phyloP scores from a whole-genome alignment of 306 rosid species.

The Glycine tomentella region DNA sequence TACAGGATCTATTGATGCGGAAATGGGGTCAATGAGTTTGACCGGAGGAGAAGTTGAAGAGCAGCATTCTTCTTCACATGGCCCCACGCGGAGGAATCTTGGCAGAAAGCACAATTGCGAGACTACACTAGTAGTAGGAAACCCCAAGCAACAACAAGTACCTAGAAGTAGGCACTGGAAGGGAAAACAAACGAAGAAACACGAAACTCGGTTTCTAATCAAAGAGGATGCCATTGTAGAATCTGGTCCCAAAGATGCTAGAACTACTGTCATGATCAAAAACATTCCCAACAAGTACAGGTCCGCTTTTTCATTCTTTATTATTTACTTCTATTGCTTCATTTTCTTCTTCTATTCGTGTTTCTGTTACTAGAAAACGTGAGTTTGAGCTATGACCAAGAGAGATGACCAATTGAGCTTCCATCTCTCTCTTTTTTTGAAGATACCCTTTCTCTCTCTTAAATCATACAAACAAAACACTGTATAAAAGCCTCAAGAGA shows the following conservation, averaged over 20 bases:
- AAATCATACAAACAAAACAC: neutral
- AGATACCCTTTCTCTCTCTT: neutral
- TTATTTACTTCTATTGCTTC: neutral
- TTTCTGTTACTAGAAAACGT: neutral
- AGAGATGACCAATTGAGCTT: neutral
- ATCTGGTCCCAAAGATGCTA: constrained; percentile 59
- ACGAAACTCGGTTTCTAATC: constrained; percentile 67
- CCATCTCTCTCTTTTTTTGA: neutral
- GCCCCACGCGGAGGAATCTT: constrained; percentile 29
- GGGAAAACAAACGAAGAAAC: constrained; percentile 67
- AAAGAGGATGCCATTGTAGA: constrained; percentile 63
- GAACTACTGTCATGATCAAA: constrained; percentile 95
- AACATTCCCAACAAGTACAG: constrained; percentile 99
- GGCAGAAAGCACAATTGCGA: constrained; percentile 31
- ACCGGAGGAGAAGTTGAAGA: constrained; percentile 38
- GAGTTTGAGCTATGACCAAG: too few species aligned
- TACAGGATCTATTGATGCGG: constrained; percentile 39
- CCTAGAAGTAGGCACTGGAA: constrained; percentile 60
- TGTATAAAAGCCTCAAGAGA: neutral
- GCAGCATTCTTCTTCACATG: neutral
- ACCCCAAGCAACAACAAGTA: constrained; percentile 14
- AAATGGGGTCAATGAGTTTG: constrained; percentile 48
- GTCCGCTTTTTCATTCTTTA: constrained; percentile 41
- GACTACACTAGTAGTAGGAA: neutral
- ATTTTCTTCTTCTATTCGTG: neutral